Evolutionary conservation across 164 flowering plant species (phyloP).

Genomic region (Kalanchoe fedtschenkoi): DNA sequence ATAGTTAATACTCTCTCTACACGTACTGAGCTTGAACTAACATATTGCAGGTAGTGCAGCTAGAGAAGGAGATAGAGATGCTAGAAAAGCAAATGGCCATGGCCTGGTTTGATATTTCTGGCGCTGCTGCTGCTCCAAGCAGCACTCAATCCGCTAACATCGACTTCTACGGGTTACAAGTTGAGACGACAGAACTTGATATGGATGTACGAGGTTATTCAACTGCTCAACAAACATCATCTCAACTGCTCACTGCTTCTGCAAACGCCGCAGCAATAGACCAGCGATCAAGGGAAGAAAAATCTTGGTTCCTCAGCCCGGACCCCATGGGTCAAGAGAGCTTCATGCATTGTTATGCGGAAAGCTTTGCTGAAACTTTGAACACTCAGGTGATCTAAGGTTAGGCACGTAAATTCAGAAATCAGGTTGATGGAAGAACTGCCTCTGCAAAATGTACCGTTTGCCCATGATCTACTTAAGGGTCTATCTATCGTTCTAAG

Average conservation of each 20-base stretch:
- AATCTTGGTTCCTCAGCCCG: neutral
- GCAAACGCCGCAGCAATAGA: neutral
- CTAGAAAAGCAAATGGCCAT: neutral
- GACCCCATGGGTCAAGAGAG: neutral
- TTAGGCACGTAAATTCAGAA: neutral
- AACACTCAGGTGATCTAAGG: neutral
- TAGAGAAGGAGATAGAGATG: neutral
- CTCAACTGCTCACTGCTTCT: neutral
- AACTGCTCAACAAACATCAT: neutral
- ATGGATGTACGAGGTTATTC: neutral
- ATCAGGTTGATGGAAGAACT: neutral
- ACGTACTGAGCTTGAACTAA: neutral
- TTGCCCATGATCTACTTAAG: too few species aligned
- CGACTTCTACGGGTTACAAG: neutral
- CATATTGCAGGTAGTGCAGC: neutral
- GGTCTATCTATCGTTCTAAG: too few species aligned
- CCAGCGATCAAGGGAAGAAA: neutral
- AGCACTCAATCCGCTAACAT: neutral
- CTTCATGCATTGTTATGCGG: neutral
- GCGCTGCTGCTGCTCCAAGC: neutral
- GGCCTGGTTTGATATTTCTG: neutral
- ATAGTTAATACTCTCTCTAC: too few species aligned
- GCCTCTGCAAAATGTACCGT: neutral
- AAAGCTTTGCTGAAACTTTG: neutral
- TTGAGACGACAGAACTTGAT: conserved; percentile 1